These are phyloP conservation scores for Elaeagnus macrophylla DNA, from an alignment of 306 rosid species.

Conservation along the genomic window DNA sequence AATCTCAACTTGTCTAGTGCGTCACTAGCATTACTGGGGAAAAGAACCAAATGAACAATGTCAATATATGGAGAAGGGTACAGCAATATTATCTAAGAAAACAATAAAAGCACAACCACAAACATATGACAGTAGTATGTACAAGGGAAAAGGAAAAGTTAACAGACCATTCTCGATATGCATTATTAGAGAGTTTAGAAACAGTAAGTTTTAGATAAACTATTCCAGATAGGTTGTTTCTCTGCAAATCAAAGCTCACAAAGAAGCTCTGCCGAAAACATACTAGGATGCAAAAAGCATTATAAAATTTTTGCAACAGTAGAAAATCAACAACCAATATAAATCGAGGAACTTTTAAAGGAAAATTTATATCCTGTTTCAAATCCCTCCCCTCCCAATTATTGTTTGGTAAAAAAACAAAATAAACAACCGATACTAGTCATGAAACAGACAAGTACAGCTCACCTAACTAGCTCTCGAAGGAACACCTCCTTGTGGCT, in stretches of 20 bases:
- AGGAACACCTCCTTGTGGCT: constrained; percentile 94
- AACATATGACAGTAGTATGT: background rate
- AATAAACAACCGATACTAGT: too few species aligned
- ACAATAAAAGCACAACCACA: background rate
- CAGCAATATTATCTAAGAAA: background rate
- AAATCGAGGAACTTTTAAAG: background rate
- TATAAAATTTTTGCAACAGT: background rate
- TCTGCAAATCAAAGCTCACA: background rate
- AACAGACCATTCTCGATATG: background rate
- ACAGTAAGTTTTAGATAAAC: background rate
- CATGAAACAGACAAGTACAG: background rate
- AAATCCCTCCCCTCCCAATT: too few species aligned
- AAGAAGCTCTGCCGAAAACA: constrained; percentile 10
- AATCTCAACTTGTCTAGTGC: constrained; percentile 94
- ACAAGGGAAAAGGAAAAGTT: background rate
- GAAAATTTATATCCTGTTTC: too few species aligned
- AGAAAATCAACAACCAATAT: background rate
- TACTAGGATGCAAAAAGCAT: background rate
- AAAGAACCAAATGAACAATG: background rate
- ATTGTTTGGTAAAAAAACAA: too few species aligned
- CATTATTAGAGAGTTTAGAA: background rate
- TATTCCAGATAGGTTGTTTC: background rate
- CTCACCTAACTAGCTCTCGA: constrained; percentile 84
- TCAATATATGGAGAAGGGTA: background rate
- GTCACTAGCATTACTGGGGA: constrained; percentile 80